Base-by-base conservation (phyloP, 805 yeast genomes). In the Ogataea trehalophila region DNA sequence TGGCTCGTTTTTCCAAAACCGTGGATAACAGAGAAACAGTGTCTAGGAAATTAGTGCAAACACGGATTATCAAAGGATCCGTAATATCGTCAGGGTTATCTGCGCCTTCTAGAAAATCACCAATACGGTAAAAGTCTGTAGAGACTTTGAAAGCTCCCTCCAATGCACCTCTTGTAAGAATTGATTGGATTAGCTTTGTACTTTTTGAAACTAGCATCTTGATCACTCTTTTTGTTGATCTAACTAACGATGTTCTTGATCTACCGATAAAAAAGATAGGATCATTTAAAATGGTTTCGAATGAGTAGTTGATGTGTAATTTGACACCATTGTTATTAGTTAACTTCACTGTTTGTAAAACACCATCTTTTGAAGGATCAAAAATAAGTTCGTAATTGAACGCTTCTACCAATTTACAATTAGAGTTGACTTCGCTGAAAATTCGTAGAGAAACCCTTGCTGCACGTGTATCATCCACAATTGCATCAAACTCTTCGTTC, bases 401-500 rank as follows among this genome's bases (percentile, higher is more conserved):
- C 2, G 53, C 42, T 15, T 40, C 51, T 1, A 49, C 31, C 20
- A 54, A 37, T 26, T 41, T 50, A 1, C 54, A 36, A 26, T 44
- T 45, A 8, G 47, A 5, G 8, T 38, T 37, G 6, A 42, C 22
- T 17, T 54, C 53, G 17, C 46, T 35, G 43, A 50, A 54, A 5
- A 56, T 18, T 40, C 54, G 37, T 6, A 56, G 26, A 23, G 52
- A 51, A 14, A 56, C 31, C 16, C 26, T 23, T 31, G 51, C 51
- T 6, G 45, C 17, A 15, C 39, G 31, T 8, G 44, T 36, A n/a
- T 51, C 45, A 15, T 43, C 43, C 9, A 49, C 22, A 13, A 48
- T 50, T n/a, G 52, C 42, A 40, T 56, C 57, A 42, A 54, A 56
- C 34, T 54, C 54, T 45, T 56, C 58, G 36, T 50, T 43, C 60